phyloP scores from a whole-genome alignment of 345 rosid species.

The Passiflora organensis region DNA sequence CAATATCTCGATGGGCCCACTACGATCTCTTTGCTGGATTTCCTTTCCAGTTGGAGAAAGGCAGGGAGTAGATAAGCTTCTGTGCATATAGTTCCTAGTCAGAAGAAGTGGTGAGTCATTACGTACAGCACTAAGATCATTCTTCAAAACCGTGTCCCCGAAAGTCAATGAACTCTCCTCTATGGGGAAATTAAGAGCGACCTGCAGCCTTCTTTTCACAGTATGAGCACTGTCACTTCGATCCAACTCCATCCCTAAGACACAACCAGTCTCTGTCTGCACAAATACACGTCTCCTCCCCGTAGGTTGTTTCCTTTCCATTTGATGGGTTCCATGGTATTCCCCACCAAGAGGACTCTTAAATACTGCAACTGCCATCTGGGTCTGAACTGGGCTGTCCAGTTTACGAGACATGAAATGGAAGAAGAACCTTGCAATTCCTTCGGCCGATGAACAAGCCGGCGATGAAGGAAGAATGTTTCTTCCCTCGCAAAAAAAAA shows the following conservation, averaged over 20 bases:
- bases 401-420: conserved; percentile 78
- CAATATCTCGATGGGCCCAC: conserved; percentile 87
- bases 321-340: conserved; percentile 38
- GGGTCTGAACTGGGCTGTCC: conserved; percentile 97
- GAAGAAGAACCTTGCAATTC: conserved; percentile 26
- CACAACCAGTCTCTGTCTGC: conserved; percentile 96
- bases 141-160: conserved; percentile 79
- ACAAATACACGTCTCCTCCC: conserved; percentile 88
- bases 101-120: conserved; percentile 84
- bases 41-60: conserved; percentile 89
- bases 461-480: conserved; percentile 36
- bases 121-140: conserved; percentile 86
- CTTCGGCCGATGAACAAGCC: conserved; percentile 33
- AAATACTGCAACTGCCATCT: conserved; percentile 83
- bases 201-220: conserved; percentile 86
- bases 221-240: conserved; percentile 90
- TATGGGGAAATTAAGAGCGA: conserved; percentile 77
- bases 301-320: conserved; percentile 67
- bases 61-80: conserved; percentile 98
- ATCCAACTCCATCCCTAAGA: conserved; percentile 96
- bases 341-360: conserved; percentile 75
- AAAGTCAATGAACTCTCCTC: conserved; percentile 79
- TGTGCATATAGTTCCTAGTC: conserved; percentile 65
- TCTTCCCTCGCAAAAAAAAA: conserved; percentile 39
- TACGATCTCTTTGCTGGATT: conserved; percentile 66